Conservation (phyloP, 108 stramenopile genomes). For the Cylindrotheca closterium region DNA sequence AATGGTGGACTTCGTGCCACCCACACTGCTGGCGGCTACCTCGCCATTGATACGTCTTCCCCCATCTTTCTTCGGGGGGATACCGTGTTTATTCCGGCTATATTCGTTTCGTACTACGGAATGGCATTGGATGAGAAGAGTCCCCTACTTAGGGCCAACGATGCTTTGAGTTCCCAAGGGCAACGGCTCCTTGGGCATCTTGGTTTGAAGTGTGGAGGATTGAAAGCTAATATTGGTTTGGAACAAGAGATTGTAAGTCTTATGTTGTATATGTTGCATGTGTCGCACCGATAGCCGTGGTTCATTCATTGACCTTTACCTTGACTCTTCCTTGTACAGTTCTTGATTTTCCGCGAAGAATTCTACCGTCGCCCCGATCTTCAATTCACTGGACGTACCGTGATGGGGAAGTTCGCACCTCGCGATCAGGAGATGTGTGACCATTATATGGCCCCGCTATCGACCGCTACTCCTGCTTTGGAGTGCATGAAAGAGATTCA, state of each 20-base stretch:
- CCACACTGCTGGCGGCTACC: slow-evolving; percentile 91
- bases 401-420: slow-evolving; percentile 91
- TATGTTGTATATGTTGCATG: too few relatives aligned
- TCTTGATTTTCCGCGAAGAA: slow-evolving; percentile 89
- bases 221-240: slow-evolving; percentile 89
- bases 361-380: slow-evolving; percentile 93
- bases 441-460: slow-evolving; percentile 93
- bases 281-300: too few relatives aligned
- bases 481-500: slow-evolving; percentile 94
- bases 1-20: slow-evolving; percentile 96
- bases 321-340: too few relatives aligned
- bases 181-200: slow-evolving; percentile 72
- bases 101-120: slow-evolving; percentile 92
- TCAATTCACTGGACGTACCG: slow-evolving; percentile 90
- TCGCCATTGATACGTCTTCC: slow-evolving; percentile 86
- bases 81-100: slow-evolving; percentile 92
- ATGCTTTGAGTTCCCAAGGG: slow-evolving; percentile 85
- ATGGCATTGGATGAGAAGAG: slow-evolving; percentile 97
- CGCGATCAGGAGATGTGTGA: slow-evolving; percentile 96
- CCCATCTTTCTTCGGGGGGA: slow-evolving; percentile 92
- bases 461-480: slow-evolving; percentile 73
- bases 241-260: slow-evolving; percentile 98
- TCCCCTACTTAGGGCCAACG: slow-evolving; percentile 88
- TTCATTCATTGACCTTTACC: too few relatives aligned
- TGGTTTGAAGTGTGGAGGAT: slow-evolving; percentile 69